Evolutionary conservation across 169 alveolate species (phyloP).

Genomic region (Plasmodium relictum): DNA sequence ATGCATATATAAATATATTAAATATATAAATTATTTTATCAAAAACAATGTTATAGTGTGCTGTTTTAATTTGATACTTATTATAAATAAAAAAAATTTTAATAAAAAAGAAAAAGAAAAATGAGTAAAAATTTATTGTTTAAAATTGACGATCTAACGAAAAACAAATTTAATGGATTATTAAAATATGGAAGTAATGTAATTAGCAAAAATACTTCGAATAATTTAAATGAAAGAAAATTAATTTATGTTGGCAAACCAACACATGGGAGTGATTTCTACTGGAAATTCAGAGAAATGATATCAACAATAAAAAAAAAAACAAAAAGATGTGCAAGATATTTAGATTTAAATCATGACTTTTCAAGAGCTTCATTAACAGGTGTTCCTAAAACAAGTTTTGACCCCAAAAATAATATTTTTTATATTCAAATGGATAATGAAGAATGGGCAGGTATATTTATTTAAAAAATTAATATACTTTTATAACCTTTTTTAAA

Average conservation of each 20-base stretch:
- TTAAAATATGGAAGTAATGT: slow-evolving; percentile 49
- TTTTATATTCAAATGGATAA: slow-evolving; percentile 85
- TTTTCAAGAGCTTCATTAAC: slow-evolving; percentile 81
- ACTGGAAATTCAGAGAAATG: slow-evolving; percentile 81
- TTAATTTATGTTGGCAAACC: slow-evolving; percentile 79
- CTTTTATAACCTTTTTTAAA: too few species aligned
- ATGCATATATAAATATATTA: too few species aligned
- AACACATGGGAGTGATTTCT: slow-evolving; percentile 83
- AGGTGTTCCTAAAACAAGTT: slow-evolving; percentile 86
- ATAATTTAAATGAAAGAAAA: slow-evolving; percentile 19
- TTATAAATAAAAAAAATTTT: too few species aligned
- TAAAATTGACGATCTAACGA: slow-evolving; percentile 13
- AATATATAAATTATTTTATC: too few species aligned
- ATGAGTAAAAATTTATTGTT: too few species aligned
- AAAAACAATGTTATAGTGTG: too few species aligned
- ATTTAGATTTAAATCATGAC: slow-evolving; percentile 78
- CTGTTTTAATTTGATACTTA: too few species aligned
- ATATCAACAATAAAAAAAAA: slow-evolving; percentile 64
- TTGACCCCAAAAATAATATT: slow-evolving; percentile 86
- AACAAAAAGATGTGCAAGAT: slow-evolving; percentile 79
- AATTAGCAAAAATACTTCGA: background rate
- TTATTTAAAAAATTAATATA: background rate
- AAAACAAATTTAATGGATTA: slow-evolving; percentile 16
- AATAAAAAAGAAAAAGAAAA: too few species aligned
- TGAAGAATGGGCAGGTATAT: slow-evolving; percentile 86